Evolutionary conservation across 164 flowering plant species (phyloP).

Genomic region (Aristolochia contorta): DNA sequence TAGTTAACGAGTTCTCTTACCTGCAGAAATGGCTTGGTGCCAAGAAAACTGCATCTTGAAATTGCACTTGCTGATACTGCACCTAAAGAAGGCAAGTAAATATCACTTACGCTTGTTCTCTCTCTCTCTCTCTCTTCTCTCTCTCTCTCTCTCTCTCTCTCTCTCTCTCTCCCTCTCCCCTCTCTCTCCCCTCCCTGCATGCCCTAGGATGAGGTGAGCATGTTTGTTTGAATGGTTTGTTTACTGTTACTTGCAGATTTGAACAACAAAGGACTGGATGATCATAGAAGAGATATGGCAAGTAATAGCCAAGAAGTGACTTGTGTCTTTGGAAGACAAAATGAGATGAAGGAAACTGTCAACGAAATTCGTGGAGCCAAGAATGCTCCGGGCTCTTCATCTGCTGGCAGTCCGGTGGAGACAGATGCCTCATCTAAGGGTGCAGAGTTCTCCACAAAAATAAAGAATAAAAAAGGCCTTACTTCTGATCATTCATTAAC

Average conservation of each 20-base stretch:
- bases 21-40: constrained; percentile 71
- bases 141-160: neutral
- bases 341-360: constrained; percentile 31
- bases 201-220: too few relatives aligned
- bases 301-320: constrained; percentile 23
- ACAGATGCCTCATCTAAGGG: constrained; percentile 28
- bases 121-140: constrained; percentile 2
- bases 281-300: constrained; percentile 33
- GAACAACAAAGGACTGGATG: constrained; percentile 32
- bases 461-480: constrained; percentile 24
- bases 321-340: constrained; percentile 26
- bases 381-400: constrained; percentile 27
- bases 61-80: constrained; percentile 72
- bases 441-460: constrained; percentile 21
- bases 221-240: too few relatives aligned
- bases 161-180: neutral
- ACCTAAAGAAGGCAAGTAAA: constrained; percentile 58
- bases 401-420: constrained; percentile 35
- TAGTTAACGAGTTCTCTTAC: constrained; percentile 4
- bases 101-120: neutral
- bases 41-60: constrained; percentile 88
- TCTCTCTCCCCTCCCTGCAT: neutral
- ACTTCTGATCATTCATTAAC: constrained; percentile 18
- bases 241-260: constrained; percentile 30
- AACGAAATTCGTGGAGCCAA: constrained; percentile 8